Conservation (phyloP, 2,329 filamentous ascomycete genomes). For the Xylaria sp. region DNA sequence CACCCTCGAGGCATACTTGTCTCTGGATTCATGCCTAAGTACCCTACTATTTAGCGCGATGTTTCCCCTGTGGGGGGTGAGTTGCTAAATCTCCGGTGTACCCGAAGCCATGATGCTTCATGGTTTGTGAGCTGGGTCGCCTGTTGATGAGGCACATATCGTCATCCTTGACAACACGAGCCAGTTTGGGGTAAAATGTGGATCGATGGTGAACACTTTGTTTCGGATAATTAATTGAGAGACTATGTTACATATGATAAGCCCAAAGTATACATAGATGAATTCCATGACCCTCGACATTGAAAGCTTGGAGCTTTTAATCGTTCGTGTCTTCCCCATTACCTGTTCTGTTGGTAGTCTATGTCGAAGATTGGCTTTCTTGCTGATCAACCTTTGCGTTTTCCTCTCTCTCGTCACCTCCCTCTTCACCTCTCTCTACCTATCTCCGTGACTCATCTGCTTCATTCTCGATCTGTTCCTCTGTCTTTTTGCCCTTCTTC, state of each 20-base stretch:
- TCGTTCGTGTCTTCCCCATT: background rate
- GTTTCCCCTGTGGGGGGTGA: background rate
- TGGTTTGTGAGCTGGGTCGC: too few species aligned
- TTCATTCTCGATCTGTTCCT: background rate
- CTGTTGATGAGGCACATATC: too few species aligned
- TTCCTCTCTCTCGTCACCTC: background rate
- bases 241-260: too few species aligned
- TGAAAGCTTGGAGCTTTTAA: too few species aligned
- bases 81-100: background rate
- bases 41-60: background rate
- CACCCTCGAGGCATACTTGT: constrained; percentile 1
- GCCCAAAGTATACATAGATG: too few species aligned
- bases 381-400: background rate
- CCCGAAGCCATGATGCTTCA: background rate
- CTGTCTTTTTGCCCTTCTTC: constrained; percentile 4
- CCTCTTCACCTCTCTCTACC: background rate
- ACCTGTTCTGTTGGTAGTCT: background rate
- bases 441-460: background rate
- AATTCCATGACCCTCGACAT: too few species aligned
- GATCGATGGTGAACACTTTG: too few species aligned
- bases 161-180: too few species aligned
- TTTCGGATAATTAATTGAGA: too few species aligned
- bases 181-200: too few species aligned
- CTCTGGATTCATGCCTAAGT: constrained; percentile 8
- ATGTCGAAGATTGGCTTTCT: background rate